phyloP scores from a whole-genome alignment of 2,329 filamentous ascomycete genomes.

The Fonsecaea erecta region DNA sequence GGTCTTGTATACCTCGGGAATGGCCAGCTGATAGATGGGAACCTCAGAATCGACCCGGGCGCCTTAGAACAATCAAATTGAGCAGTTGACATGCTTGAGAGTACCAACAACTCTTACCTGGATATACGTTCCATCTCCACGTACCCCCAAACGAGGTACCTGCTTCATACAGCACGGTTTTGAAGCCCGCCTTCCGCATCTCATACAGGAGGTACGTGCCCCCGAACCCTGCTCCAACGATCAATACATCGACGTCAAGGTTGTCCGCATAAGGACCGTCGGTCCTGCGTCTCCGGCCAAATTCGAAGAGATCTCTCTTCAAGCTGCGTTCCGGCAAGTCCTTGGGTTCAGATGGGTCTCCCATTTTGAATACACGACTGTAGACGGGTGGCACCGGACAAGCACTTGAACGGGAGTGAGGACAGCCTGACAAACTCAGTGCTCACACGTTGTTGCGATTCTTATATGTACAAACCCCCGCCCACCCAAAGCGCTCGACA shows the following conservation, averaged over 20 bases:
- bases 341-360: constrained; percentile 28
- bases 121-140: constrained; percentile 47
- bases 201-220: constrained; percentile 59
- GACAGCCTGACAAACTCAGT: neutral
- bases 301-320: constrained; percentile 30
- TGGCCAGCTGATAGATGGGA: constrained; percentile 55
- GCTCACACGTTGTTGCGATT: neutral
- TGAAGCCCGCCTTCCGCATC: constrained; percentile 57
- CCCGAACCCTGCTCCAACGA: constrained; percentile 42
- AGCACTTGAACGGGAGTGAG: neutral
- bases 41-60: constrained; percentile 54
- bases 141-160: constrained; percentile 50
- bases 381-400: neutral
- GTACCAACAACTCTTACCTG: constrained; percentile 33
- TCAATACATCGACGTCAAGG: constrained; percentile 39
- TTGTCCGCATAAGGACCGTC: constrained; percentile 33
- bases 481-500: neutral
- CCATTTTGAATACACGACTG: constrained; percentile 18
- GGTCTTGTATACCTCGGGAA: constrained; percentile 53
- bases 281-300: constrained; percentile 25
- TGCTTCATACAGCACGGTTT: constrained; percentile 59
- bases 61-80: constrained; percentile 38
- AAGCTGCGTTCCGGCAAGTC: constrained; percentile 29
- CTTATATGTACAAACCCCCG: constrained; percentile 15
- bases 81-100: neutral